Conservation (phyloP, 2,329 filamentous ascomycete genomes). For the Aspergillus tubingensis region DNA sequence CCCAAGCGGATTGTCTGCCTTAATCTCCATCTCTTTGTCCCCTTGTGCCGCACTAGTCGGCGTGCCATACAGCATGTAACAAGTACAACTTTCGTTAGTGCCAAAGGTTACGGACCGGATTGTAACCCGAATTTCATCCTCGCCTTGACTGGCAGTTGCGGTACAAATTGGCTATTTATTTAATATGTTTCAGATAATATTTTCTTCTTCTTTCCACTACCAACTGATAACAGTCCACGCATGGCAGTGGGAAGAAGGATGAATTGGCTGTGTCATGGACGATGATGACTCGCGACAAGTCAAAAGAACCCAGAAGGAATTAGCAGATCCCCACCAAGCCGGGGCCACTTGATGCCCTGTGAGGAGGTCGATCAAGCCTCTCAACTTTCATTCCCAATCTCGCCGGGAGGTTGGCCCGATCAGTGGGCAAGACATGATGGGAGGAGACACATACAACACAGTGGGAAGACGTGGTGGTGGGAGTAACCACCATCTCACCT, state of each 20-base stretch:
- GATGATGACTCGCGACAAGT: not conserved
- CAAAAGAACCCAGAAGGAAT: conserved; percentile 2
- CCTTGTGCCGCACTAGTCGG: not conserved
- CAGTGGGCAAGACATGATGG: not conserved
- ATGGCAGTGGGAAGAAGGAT: not conserved
- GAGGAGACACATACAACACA: not conserved
- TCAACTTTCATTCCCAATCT: not conserved
- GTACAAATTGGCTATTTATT: not conserved
- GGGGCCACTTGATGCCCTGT: conserved; percentile 3
- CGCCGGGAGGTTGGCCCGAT: not conserved
- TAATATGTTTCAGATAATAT: not conserved
- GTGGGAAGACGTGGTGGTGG: not conserved
- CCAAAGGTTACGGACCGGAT: not conserved
- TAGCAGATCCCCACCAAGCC: conserved; percentile 4
- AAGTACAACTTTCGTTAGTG: not conserved
- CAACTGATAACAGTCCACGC: not conserved
- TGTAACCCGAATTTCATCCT: too few relatives aligned
- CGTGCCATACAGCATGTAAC: not conserved
- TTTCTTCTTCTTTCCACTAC: too few relatives aligned
- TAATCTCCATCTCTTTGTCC: not conserved
- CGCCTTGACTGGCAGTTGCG: too few relatives aligned
- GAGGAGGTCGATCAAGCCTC: not conserved
- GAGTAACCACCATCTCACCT: not conserved
- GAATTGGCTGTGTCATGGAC: not conserved
- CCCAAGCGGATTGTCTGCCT: not conserved